Base-by-base conservation (phyloP, 495 filamentous ascomycete species). In the Aspergillus nidulans region DNA sequence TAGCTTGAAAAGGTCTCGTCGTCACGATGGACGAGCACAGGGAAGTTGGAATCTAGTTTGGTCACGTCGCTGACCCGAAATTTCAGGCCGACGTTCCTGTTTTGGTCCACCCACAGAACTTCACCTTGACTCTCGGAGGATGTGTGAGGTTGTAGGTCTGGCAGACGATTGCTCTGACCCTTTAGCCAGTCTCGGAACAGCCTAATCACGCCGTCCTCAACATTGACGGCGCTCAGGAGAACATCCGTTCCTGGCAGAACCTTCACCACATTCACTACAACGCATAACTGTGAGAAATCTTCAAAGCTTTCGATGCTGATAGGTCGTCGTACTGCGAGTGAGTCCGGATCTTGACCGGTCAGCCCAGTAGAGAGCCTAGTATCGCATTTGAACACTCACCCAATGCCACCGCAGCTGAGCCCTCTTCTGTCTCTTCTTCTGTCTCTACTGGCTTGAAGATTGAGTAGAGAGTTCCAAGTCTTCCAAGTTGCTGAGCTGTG, bases 121-220 rank as follows among this genome's bases (percentile, higher is more conserved):
- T 44, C 13, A 16, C 8, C 36, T 58, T 49, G 21, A 61, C 41
- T 15, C 59, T 30, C 6, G 28, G 15, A 18, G 16, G 24, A 18
- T 28, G 1, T 26, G 10, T 18, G 10, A 16, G 12, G 6, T 43
- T 20, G 18, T 10, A 10, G 34, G 20, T 13, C 26, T 48, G 42
- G 42, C 23, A 13, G 6, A 9, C 19, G 43, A 19, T 56, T 46
- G n/a, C 60, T 57, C 32, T 64, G 71, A 49, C 71, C 71, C n/a
- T 76, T 71, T 45, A 92, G 68, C 89, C 89, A 92, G 32, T 81
- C 71, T 28, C 86, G 76, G 73, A 80, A 90, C 34, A 91, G 70
- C 9, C 88, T 77, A 32, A 86, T 68, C 18, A 88, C 70, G 9
- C 81, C 82, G 49, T 91, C 84, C 47, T 78, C 74, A 16, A 91